Base-by-base conservation (phyloP, 176 grass and related monocot species). In the Eragrostis curvula region DNA sequence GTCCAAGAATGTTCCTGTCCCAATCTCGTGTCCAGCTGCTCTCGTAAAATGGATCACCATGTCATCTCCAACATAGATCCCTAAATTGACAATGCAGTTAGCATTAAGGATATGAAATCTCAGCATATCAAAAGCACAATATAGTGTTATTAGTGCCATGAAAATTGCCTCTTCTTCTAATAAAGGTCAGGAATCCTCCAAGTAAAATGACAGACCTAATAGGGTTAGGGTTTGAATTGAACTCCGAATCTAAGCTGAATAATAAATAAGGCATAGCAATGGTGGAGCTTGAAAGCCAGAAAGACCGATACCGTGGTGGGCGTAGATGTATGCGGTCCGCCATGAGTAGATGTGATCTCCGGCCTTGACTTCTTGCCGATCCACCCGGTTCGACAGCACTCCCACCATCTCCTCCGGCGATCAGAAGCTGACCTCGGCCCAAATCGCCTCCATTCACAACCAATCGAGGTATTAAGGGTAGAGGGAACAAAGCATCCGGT, bases 301-400 rank as follows among this genome's bases (percentile, higher is more conserved):
- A n/a, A n/a, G n/a, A 23, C 29, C 36, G 13, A 53, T 75, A 91
- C 94, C 94, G 44, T 97, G 95, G 80, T 97, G 95, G 20, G 95
- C 83, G 77, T 97, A 97, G 81, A 94, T 15, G 75, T 90, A 90
- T 69, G 73, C 76, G 16, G 84, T 15, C 48, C 95, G 85, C 92
- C 92, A 97, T 0, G 92, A 89, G 74, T 94, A 97, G 86, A 97
- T 92, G 88, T 97, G 95, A 85, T 97, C 95, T 20, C 90, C 92
- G 47, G 88, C 69, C 41, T 87, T 61, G 52, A 94, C n/a, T 15
- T 81, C 83, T 77, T 81, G 74, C 70, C 73, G 59, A 50, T 59
- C 81, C 68, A 97, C 88, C 70, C 80, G 82, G 81, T 97, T 97
- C 24, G 95, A 97, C 66, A 92, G 57, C 25, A 94, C 73, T 36